A percentile compares a stretch with the other conserved stretches of the same genome.
phyloP scores from a whole-genome alignment of 2,329 filamentous ascomycete species.

The Thielaviopsis populi region DNA sequence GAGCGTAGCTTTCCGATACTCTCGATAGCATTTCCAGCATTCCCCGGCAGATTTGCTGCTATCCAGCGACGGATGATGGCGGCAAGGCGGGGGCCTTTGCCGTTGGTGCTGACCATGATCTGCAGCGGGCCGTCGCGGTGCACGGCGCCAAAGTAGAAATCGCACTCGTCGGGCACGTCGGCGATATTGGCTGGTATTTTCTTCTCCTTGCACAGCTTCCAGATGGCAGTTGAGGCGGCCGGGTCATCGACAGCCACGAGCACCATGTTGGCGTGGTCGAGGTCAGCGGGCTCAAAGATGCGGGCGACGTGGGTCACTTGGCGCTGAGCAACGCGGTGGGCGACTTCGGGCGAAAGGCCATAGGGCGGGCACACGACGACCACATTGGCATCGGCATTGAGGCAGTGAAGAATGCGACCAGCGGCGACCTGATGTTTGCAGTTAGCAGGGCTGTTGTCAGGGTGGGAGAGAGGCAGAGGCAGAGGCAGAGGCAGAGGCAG shows the following conservation, averaged over 20 bases:
- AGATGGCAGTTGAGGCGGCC: conserved; percentile 75
- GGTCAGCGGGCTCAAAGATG: conserved; percentile 70
- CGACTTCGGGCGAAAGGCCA: conserved; percentile 79
- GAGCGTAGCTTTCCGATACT: conserved; percentile 66
- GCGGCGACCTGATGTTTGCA: conserved; percentile 60
- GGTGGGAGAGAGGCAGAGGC: not conserved
- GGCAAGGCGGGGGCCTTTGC: conserved; percentile 82
- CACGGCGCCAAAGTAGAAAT: conserved; percentile 96
- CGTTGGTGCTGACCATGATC: conserved; percentile 98
- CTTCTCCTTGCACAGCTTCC: conserved; percentile 78
- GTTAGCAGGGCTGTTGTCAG: not conserved
- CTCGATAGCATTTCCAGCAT: conserved; percentile 73
- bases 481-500: not conserved
- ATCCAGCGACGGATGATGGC: conserved; percentile 75
- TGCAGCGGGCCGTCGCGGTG: conserved; percentile 91
- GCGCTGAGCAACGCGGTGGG: conserved; percentile 57
- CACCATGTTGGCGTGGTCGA: conserved; percentile 74
- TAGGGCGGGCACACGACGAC: conserved; percentile 67
- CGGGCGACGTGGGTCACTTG: conserved; percentile 72
- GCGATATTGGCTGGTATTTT: conserved; percentile 88
- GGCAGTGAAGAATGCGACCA: conserved; percentile 80
- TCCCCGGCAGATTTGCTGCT: conserved; percentile 56
- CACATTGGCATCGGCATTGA: conserved; percentile 86
- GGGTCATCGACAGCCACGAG: conserved; percentile 89
- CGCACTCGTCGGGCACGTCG: conserved; percentile 90